phyloP scores from a whole-genome alignment of 1,284 basidiomycete genomes.

The Thecaphora frezii region DNA sequence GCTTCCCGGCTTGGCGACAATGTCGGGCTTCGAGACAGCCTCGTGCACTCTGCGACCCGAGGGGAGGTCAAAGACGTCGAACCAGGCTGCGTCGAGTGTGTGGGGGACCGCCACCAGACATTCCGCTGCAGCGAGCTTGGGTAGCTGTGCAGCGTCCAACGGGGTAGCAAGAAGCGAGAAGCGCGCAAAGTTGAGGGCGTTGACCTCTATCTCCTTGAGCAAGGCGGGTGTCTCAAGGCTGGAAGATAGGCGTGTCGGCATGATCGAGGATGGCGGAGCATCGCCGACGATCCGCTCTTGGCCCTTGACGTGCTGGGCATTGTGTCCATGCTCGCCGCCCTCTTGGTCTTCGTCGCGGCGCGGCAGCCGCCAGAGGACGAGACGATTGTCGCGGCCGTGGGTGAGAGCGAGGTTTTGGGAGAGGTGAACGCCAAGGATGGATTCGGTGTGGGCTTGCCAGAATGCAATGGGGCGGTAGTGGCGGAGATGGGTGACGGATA shows the following conservation, averaged over 20 bases:
- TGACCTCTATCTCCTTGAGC: conserved; percentile 74
- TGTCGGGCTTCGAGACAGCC: conserved; percentile 63
- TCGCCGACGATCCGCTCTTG: not conserved
- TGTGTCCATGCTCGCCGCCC: not conserved
- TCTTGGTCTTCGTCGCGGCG: not conserved
- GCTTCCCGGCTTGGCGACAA: conserved; percentile 2
- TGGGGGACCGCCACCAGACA: conserved; percentile 73
- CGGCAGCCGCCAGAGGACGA: conserved; percentile 67
- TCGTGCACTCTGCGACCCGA: conserved; percentile 71
- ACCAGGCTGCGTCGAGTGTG: conserved; percentile 80
- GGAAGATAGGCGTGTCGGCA: conserved; percentile 67
- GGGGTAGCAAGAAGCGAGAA: conserved; percentile 63
- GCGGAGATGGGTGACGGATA: conserved; percentile 72
- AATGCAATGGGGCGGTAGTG: conserved; percentile 70
- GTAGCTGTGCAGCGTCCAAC: too few species aligned
- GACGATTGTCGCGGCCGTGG: conserved; percentile 84
- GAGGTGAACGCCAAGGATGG: conserved; percentile 75
- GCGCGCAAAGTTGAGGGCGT: conserved; percentile 84
- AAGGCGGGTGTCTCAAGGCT: conserved; percentile 65
- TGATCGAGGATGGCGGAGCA: conserved; percentile 45
- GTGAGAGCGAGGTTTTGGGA: conserved; percentile 70
- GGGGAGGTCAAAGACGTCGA: conserved; percentile 76
- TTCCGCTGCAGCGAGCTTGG: conserved; percentile 46
- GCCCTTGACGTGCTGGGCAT: not conserved
- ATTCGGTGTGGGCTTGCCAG: conserved; percentile 78